Evolutionary conservation across 345 rosid species (phyloP).

Genomic region (Populus ilicifolia): DNA sequence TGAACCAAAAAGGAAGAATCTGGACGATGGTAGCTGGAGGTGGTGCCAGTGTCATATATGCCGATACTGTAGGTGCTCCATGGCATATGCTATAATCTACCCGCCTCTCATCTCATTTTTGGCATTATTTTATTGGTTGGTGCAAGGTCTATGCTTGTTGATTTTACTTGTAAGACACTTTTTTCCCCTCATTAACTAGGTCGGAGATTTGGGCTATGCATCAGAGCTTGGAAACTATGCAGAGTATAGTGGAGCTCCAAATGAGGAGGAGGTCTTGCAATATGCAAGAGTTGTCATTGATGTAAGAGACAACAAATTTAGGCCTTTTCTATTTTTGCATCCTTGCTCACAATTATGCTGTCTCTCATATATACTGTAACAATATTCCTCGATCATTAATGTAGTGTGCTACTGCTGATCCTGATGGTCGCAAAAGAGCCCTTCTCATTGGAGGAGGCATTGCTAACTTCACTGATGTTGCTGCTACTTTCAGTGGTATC

Average conservation of each 20-base stretch:
- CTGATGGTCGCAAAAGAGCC: constrained; percentile 90
- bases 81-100: neutral
- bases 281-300: constrained; percentile 97
- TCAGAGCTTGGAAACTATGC: constrained; percentile 96
- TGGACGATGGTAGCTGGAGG: constrained; percentile 99
- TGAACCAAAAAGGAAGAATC: constrained; percentile 91
- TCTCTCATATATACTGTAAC: neutral
- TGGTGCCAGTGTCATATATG: constrained; percentile 97
- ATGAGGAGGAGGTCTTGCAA: constrained; percentile 91
- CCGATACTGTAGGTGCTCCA: constrained; percentile 65
- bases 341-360: neutral
- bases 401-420: constrained; percentile 91
- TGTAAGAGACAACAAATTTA: constrained; percentile 41
- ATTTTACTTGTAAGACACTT: neutral
- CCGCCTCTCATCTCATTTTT: constrained; percentile 1
- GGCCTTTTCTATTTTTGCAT: neutral
- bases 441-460: constrained; percentile 96
- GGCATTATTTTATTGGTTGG: neutral
- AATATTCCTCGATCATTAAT: neutral
- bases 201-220: constrained; percentile 96
- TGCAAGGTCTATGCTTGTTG: neutral
- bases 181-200: constrained; percentile 42
- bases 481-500: constrained; percentile 91
- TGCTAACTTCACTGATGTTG: constrained; percentile 96
- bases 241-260: constrained; percentile 99